Base-by-base conservation (phyloP, 306 rosid species). In the Betula pendula region DNA sequence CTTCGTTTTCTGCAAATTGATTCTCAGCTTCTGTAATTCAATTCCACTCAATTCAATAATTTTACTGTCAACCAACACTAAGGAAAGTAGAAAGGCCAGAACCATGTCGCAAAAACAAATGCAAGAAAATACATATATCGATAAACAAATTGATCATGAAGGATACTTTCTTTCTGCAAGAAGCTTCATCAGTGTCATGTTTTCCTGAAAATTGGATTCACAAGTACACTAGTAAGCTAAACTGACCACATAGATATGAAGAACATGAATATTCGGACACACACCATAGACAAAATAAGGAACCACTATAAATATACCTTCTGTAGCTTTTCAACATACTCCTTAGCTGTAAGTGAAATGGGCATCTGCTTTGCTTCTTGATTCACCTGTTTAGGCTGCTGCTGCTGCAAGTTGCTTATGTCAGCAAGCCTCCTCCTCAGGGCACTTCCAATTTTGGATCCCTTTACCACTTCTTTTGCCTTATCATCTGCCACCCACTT, bases 141-240 rank as follows among this genome's bases (percentile, higher is more conserved):
- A 77, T 42, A 66, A 14, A 75, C 58, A 71, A 69, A 76, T 66
- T 70, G 43, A 67, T 50, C 73, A 63, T 8, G 80, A 60, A 84
- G 88, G 81, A 89, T 94, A 94, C 98, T 89, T 85, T 84, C 91
- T 86, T 65, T 84, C 90, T 4, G 84, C 87, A 48, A 94, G 75
- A 73, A 80, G 83, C 87, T 87, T 85, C 86, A 75, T 67, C 75
- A 90, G 80, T 48, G 77, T 79, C 51, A 68, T 77, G 76, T 88
- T 94, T 80, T 94, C 98, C 98, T 94, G 80, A 51, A 48, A 86
- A 81, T 65, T 78, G 81, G 8, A 74, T 72, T 53, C 56, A 79
- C 68, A 69, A 63, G 58, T 6, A 2, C 62, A 71, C 75, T 55
- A 58, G 66, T 22, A 10, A 9, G 45, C 10, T 62, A 70, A 80